Evolutionary conservation across 208 protist genomes (phyloP).

Genomic region (Wallacemonas sp.): DNA sequence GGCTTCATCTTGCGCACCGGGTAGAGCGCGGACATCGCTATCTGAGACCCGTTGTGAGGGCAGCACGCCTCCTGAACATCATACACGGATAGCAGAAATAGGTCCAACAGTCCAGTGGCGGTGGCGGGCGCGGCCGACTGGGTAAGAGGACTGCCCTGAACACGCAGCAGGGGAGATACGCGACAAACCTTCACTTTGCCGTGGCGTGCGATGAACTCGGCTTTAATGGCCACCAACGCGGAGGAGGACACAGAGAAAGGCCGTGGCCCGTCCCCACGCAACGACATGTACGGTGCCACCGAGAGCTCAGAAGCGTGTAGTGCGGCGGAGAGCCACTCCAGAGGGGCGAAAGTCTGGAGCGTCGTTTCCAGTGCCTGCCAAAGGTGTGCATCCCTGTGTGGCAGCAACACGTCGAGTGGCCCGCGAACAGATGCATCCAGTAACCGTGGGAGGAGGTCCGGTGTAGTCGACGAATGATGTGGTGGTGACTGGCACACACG

Average conservation of each 20-base stretch:
- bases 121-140: background rate
- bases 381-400: too few relatives aligned
- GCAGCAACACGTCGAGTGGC: background rate
- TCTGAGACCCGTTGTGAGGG: background rate
- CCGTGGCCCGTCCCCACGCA: too few relatives aligned
- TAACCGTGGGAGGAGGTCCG: too few relatives aligned
- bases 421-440: background rate
- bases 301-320: background rate
- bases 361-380: background rate
- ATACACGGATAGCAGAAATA: background rate
- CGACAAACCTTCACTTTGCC: background rate
- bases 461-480: too few relatives aligned
- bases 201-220: background rate
- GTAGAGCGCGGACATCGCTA: background rate
- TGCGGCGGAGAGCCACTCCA: background rate
- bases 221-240: background rate
- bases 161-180: background rate
- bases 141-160: background rate
- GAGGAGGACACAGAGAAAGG: background rate
- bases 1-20: background rate
- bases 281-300: background rate
- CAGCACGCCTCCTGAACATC: background rate
- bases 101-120: background rate
- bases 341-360: background rate
- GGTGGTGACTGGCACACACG: background rate